These are phyloP conservation scores for Chytriomyces sp. DNA, from an alignment of 192 early-diverging fungal genomes.

Conservation along the genomic window DNA sequence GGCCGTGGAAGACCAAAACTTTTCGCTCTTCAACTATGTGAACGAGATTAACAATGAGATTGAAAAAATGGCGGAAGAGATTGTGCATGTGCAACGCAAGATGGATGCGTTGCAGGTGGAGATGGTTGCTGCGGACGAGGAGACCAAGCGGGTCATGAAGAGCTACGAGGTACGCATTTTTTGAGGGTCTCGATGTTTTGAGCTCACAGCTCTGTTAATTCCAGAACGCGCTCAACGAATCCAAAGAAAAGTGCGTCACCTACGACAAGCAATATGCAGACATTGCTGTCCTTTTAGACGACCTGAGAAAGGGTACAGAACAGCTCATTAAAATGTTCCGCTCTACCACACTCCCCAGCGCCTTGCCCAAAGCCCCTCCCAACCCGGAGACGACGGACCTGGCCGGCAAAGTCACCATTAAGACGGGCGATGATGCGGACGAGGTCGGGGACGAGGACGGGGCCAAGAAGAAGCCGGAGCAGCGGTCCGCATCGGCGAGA, in stretches of 20 bases:
- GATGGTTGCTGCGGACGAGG: constrained; percentile 45
- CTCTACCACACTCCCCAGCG: constrained; percentile 7
- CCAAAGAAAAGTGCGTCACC: constrained; percentile 30
- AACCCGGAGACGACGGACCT: neutral
- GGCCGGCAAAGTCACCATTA: neutral
- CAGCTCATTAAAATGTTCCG: constrained; percentile 41
- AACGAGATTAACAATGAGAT: constrained; percentile 67
- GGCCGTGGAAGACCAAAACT: constrained; percentile 64
- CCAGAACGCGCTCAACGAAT: constrained; percentile 38
- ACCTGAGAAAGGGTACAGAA: constrained; percentile 46
- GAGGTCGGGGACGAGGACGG: constrained; percentile 4
- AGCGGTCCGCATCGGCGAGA: constrained; percentile 5
- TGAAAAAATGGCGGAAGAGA: constrained; percentile 60
- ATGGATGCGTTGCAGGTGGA: constrained; percentile 52
- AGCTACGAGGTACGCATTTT: constrained; percentile 40
- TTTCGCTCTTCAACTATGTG: constrained; percentile 69
- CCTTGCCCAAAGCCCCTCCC: constrained; percentile 10
- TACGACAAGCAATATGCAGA: constrained; percentile 52
- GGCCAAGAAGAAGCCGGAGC: neutral
- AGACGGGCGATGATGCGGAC: neutral
- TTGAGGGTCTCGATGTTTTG: neutral
- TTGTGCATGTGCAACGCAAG: constrained; percentile 50
- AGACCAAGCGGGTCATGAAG: constrained; percentile 42
- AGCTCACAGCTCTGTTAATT: neutral
- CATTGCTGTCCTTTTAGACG: constrained; percentile 32